Evolutionary conservation across 371 early-diverging fungal species (phyloP).

Genomic region (Saksenaea vasiformis): DNA sequence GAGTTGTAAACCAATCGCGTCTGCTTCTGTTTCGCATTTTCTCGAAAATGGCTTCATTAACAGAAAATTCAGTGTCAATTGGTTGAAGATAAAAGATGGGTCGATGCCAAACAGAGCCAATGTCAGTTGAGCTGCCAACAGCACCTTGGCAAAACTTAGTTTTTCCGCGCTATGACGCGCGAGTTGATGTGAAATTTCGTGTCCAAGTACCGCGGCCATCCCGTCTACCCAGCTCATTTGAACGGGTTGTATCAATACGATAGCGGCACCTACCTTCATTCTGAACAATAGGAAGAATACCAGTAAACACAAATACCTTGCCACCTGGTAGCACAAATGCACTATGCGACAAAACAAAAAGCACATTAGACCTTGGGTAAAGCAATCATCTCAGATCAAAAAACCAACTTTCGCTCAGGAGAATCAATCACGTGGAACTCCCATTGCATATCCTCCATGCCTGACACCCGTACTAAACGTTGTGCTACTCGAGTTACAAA

Average conservation of each 20-base stretch:
- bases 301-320: slow-evolving; percentile 92
- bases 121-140: slow-evolving; percentile 53
- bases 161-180: slow-evolving; percentile 84
- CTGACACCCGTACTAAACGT: slow-evolving; percentile 70
- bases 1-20: slow-evolving; percentile 81
- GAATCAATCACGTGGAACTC: slow-evolving; percentile 82
- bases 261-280: slow-evolving; percentile 57
- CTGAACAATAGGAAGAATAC: slow-evolving; percentile 75
- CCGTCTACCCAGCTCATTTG: slow-evolving; percentile 59
- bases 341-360: slow-evolving; percentile 19
- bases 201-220: slow-evolving; percentile 91
- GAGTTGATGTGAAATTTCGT: slow-evolving; percentile 87
- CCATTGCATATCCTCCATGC: slow-evolving; percentile 71
- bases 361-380: not conserved
- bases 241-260: not conserved
- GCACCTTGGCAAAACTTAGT: slow-evolving; percentile 72
- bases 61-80: slow-evolving; percentile 56
- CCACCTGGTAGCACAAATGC: slow-evolving; percentile 95
- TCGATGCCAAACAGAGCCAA: slow-evolving; percentile 47
- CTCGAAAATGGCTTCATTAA: slow-evolving; percentile 84
- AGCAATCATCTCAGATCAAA: not conserved
- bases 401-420: slow-evolving; percentile 69
- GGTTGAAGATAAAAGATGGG: slow-evolving; percentile 52
- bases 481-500: slow-evolving; percentile 68
- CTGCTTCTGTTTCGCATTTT: slow-evolving; percentile 92